Conservation (phyloP, 371 early-diverging fungal genomes). For the Coemansia sp. region DNA sequence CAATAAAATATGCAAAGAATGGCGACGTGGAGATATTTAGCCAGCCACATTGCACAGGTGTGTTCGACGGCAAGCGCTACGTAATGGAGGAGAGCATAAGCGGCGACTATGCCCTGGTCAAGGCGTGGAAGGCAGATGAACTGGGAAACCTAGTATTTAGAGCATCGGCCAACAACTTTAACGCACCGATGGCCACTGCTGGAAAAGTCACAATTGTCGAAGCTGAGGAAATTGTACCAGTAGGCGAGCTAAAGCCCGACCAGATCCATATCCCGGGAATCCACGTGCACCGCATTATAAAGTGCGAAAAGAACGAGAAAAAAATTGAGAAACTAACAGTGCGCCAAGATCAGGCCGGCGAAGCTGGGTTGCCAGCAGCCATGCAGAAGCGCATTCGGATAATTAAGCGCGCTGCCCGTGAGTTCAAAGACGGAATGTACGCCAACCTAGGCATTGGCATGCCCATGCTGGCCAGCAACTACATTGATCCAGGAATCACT, state of each 20-base stretch:
- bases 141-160: constrained; percentile 65
- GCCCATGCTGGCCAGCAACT: constrained; percentile 70
- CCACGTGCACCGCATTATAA: constrained; percentile 61
- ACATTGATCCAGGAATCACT: constrained; percentile 58
- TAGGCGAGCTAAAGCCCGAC: constrained; percentile 59
- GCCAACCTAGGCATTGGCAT: constrained; percentile 71
- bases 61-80: constrained; percentile 58
- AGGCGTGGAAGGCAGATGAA: constrained; percentile 71
- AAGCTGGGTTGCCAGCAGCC: constrained; percentile 24
- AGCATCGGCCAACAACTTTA: constrained; percentile 66
- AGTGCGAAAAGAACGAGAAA: constrained; percentile 63
- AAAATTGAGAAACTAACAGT: constrained; percentile 60
- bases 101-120: constrained; percentile 66
- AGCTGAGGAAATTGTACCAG: constrained; percentile 67
- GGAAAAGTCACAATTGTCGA: constrained; percentile 63
- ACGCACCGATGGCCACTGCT: constrained; percentile 59
- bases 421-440: constrained; percentile 69
- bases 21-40: constrained; percentile 53
- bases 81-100: constrained; percentile 67
- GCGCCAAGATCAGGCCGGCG: constrained; percentile 20
- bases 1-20: constrained; percentile 57
- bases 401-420: constrained; percentile 66
- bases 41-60: constrained; percentile 57
- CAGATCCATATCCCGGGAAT: constrained; percentile 68
- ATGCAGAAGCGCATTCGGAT: constrained; percentile 57